These are phyloP conservation scores for Macrophomina tecta DNA, from an alignment of 2,329 filamentous ascomycete species.

Conservation along the genomic window DNA sequence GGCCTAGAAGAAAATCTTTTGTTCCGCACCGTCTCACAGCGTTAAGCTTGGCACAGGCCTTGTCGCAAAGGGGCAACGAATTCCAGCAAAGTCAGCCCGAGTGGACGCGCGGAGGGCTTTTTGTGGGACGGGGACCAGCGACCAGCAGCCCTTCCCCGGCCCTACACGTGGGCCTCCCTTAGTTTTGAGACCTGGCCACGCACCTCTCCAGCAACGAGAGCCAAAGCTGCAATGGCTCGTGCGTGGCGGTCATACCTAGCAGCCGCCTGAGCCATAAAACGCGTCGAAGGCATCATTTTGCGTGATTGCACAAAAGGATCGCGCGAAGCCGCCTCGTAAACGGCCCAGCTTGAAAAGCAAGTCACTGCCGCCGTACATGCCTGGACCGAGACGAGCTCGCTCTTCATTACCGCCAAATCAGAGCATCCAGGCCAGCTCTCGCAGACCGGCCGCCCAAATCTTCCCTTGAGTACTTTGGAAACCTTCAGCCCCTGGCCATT, in stretches of 20 bases:
- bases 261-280: neutral
- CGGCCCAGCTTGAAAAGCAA: neutral
- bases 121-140: constrained; percentile 7
- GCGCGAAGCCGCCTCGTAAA: constrained; percentile 6
- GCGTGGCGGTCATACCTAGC: constrained; percentile 4
- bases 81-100: neutral
- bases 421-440: neutral
- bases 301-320: constrained; percentile 13
- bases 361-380: neutral
- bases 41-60: neutral
- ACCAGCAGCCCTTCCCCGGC: neutral
- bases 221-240: neutral
- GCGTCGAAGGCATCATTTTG: constrained; percentile 20
- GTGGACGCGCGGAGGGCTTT: neutral
- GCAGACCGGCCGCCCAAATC: neutral
- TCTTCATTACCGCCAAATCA: neutral
- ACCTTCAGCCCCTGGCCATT: too few species aligned
- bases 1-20: neutral
- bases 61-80: constrained; percentile 4
- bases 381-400: too few species aligned
- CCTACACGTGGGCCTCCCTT: neutral
- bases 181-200: neutral
- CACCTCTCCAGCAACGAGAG: neutral
- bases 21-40: neutral
- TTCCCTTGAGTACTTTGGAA: too few species aligned